Conservation (phyloP, 805 yeast genomes). For the Candida anglica region DNA sequence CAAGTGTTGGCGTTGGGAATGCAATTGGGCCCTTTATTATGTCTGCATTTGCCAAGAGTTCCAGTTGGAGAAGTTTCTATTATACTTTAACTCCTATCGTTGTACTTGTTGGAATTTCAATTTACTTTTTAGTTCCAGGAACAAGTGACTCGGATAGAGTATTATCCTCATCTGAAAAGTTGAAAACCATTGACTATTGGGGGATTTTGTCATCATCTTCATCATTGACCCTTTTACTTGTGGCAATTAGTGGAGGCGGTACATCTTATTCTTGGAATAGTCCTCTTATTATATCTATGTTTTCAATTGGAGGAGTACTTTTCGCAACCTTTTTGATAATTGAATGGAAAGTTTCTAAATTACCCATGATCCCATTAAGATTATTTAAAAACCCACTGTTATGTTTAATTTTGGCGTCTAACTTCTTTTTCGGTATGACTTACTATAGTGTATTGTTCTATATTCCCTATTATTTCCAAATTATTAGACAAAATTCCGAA, state of each 20-base stretch:
- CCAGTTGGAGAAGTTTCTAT: slow-evolving; percentile 54
- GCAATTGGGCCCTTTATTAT: slow-evolving; percentile 55
- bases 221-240: slow-evolving; percentile 8
- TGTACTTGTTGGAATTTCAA: slow-evolving; percentile 23
- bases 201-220: slow-evolving; percentile 11
- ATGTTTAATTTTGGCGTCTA: slow-evolving; percentile 14
- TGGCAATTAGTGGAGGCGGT: slow-evolving; percentile 15
- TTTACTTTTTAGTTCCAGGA: slow-evolving; percentile 33
- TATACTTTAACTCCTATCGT: slow-evolving; percentile 44
- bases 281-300: slow-evolving; percentile 10
- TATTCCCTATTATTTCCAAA: slow-evolving; percentile 20
- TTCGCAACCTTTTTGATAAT: slow-evolving; percentile 17
- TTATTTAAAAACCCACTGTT: slow-evolving; percentile 18
- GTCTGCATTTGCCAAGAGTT: slow-evolving; percentile 37
- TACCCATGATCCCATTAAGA: slow-evolving; percentile 30
- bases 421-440: slow-evolving; percentile 25
- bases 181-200: slow-evolving; percentile 11
- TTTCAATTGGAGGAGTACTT: slow-evolving; percentile 14
- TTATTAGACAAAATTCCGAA: slow-evolving; percentile 17
- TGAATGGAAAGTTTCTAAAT: slow-evolving; percentile 24
- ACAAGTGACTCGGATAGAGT: slow-evolving; percentile 19
- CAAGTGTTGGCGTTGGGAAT: slow-evolving; percentile 48
- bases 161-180: slow-evolving; percentile 13
- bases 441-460: slow-evolving; percentile 20
- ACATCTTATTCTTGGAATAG: slow-evolving; percentile 12